Percentiles rank a stretch among this genome's conserved stretches.
Evolutionary conservation across 1,284 basidiomycete species (phyloP).

Genomic region (Cerioporus squamosus): DNA sequence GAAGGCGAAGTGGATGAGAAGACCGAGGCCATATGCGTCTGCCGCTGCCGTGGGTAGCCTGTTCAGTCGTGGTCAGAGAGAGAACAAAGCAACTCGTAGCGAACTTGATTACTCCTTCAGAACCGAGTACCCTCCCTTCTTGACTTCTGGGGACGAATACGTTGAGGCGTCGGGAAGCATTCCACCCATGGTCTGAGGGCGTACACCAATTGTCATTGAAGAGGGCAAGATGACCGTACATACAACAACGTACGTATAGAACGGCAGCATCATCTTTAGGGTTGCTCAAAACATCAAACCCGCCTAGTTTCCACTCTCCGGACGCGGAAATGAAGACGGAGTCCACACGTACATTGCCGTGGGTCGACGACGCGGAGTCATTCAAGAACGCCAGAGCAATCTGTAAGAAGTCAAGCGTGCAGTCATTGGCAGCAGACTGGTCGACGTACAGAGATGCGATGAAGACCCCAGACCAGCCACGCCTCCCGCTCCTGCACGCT

Average conservation of each 20-base stretch:
- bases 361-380: conserved; percentile 82
- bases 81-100: not conserved
- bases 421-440: not conserved
- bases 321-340: conserved; percentile 90
- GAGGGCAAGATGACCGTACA: conserved; percentile 18
- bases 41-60: conserved; percentile 75
- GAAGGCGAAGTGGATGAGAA: conserved; percentile 86
- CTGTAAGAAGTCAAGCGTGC: conserved; percentile 40
- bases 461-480: conserved; percentile 94
- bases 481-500: conserved; percentile 72
- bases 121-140: conserved; percentile 83
- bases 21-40: conserved; percentile 87
- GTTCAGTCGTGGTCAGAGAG: conserved; percentile 10
- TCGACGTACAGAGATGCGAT: conserved; percentile 82
- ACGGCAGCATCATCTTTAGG: conserved; percentile 77
- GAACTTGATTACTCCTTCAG: conserved; percentile 74
- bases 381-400: conserved; percentile 94
- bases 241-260: conserved; percentile 73
- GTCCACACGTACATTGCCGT: conserved; percentile 82
- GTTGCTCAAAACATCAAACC: conserved; percentile 90
- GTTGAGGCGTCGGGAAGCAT: conserved; percentile 62
- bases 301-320: conserved; percentile 96
- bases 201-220: conserved; percentile 26
- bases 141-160: conserved; percentile 87
- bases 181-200: conserved; percentile 69